Base-by-base conservation (phyloP, 2,329 filamentous ascomycete genomes). In the Diaporthe australafricana region DNA sequence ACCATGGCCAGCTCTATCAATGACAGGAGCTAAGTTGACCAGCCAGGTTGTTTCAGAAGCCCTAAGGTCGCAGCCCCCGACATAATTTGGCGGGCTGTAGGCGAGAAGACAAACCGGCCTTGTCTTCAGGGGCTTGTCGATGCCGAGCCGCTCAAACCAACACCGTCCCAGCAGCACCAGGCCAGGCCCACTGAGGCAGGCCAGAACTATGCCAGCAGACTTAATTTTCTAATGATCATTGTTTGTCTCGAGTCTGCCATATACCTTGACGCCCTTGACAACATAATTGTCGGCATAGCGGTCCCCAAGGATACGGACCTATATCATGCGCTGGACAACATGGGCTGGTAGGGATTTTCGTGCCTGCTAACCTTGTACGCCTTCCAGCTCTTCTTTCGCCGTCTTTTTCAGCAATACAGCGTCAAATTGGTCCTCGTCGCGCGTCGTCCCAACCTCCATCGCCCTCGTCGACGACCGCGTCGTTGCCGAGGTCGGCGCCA, bases 341-440 rank as follows among this genome's bases (percentile, higher is more conserved):
- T 87, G 5, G 84, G 83, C 56, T 86, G 85, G 84, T 86, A 86
- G 66, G 84, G 82, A 1, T 80, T 71, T 3, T 80, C 80, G 22
- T 83, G 83, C 72, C 77, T 83, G 72, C 79, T 84, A 73, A 83
- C 82, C 65, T 77, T 68, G 76, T 47, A 77, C 76, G 74, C 62
- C 8, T 74, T 73, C 63, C 75, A 75, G 63, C 71, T 74, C 1
- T 45, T 73, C 22, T 75, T 75, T 56, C 77, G 78, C 52, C 81
- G 81, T 1, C 75, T 75, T 4, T 79, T 79, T 68, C 77, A 76
- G 47, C 83, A 83, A 74, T 86, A 85, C 75, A 76, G 81, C 32
- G 77, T 86, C 48, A 77, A 75, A 42, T 81, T 80, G 66, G 81
- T 78, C 3, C 87, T 83, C 70, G 77, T 87, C 2, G 50, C 63